phyloP scores from a whole-genome alignment of 306 rosid genomes.

The Amphicarpaea edgeworthii region DNA sequence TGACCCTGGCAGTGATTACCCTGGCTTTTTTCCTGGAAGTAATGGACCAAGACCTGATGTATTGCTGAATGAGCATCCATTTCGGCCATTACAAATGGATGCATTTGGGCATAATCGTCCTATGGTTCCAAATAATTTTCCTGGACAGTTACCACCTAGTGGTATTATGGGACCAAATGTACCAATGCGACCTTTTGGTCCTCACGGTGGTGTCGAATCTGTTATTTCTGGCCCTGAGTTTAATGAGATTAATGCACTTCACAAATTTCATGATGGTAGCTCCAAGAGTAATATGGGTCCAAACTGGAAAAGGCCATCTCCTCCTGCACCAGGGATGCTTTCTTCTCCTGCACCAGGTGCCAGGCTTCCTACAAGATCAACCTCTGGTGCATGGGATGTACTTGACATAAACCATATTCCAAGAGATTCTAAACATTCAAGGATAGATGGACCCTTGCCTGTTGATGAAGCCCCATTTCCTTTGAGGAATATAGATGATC shows the following conservation, averaged over 20 bases:
- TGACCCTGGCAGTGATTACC: conserved; percentile 75
- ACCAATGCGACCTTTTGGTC: conserved; percentile 79
- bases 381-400: conserved; percentile 79
- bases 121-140: conserved; percentile 65
- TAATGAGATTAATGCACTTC: conserved; percentile 60
- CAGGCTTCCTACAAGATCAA: conserved; percentile 68
- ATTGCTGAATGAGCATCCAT: conserved; percentile 65
- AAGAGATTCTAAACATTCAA: conserved; percentile 81
- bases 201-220: conserved; percentile 76
- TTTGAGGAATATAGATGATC: conserved; percentile 65
- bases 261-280: conserved; percentile 74
- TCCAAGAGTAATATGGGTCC: conserved; percentile 74
- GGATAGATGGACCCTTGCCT: conserved; percentile 69
- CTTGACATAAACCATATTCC: conserved; percentile 77
- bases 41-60: conserved; percentile 79
- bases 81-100: conserved; percentile 73
- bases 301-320: conserved; percentile 86
- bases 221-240: conserved; percentile 68
- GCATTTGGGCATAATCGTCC: conserved; percentile 72
- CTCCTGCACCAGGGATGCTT: conserved; percentile 77
- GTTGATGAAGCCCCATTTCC: conserved; percentile 66
- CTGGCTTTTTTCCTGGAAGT: conserved; percentile 63
- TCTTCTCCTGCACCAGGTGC: conserved; percentile 72
- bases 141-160: conserved; percentile 66
- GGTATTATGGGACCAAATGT: conserved; percentile 68